Evolutionary conservation across 345 rosid genomes (phyloP).

Genomic region (Gossypium mustelinum): DNA sequence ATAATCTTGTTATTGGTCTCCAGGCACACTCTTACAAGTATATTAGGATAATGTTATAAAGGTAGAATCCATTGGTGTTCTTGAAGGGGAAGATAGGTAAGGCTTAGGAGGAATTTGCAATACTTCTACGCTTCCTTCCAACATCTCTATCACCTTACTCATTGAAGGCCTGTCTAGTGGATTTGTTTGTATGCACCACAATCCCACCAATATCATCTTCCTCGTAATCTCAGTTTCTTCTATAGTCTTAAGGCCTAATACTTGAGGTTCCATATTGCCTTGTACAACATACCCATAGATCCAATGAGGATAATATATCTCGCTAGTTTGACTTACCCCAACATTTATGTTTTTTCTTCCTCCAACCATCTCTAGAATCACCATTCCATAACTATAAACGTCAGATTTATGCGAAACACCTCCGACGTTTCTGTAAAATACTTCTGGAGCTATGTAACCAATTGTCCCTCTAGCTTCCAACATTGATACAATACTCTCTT

Average conservation of each 20-base stretch:
- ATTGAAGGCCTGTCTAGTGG: constrained; percentile 15
- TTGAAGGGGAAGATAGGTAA: constrained; percentile 1
- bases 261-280: neutral
- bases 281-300: constrained; percentile 4
- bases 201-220: constrained; percentile 11
- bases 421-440: neutral
- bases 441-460: constrained; percentile 1
- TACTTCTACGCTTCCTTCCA: neutral
- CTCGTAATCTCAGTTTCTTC: constrained; percentile 13
- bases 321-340: neutral
- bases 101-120: neutral
- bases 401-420: neutral
- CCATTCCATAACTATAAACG: constrained; percentile 9
- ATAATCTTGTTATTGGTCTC: no score
- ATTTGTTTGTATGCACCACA: constrained; percentile 11
- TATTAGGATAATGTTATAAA: no score
- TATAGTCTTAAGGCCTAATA: neutral
- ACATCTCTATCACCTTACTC: constrained; percentile 8
- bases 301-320: constrained; percentile 19
- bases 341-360: neutral
- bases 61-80: no score
- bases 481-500: constrained; percentile 1
- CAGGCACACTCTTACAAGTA: no score
- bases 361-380: constrained; percentile 21
- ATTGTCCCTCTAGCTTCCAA: constrained; percentile 22